These are phyloP conservation scores for Cutaneotrichosporon daszewskae DNA, from an alignment of 1,284 basidiomycete genomes.

Conservation along the genomic window DNA sequence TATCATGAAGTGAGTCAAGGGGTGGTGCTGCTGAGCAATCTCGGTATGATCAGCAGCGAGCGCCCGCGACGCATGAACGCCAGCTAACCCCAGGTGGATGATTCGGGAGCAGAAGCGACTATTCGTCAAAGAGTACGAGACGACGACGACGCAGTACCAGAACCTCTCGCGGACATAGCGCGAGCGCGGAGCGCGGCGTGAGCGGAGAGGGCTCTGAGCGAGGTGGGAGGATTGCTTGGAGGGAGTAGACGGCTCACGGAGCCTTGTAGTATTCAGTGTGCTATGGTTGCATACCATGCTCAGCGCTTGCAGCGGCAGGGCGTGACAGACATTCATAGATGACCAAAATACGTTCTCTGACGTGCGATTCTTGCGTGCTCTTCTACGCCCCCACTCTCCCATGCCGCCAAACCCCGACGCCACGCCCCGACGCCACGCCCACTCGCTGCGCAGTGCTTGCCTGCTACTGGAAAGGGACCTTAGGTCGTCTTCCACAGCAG, in stretches of 20 bases:
- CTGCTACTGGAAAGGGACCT: not conserved
- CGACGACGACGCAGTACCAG: slow-evolving; percentile 48
- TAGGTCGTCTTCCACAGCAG: slow-evolving; percentile 86
- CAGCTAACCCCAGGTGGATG: slow-evolving; percentile 43
- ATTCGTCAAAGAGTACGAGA: slow-evolving; percentile 49
- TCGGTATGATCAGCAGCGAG: too few relatives aligned
- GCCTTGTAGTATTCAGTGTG: too few relatives aligned
- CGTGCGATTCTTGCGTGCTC: not conserved
- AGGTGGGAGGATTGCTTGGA: not conserved
- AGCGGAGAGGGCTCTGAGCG: not conserved
- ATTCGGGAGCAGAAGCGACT: slow-evolving; percentile 48
- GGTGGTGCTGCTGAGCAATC: too few relatives aligned
- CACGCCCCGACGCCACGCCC: too few relatives aligned
- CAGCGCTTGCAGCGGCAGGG: too few relatives aligned
- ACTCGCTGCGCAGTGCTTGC: too few relatives aligned
- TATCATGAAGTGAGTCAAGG: slow-evolving; percentile 65
- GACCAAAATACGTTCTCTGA: too few relatives aligned
- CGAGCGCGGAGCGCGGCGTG: not conserved
- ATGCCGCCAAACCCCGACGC: too few relatives aligned
- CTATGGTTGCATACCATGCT: too few relatives aligned
- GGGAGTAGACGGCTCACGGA: not conserved
- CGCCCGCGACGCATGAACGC: too few relatives aligned
- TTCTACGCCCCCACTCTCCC: too few relatives aligned
- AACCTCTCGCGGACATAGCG: slow-evolving; percentile 43
- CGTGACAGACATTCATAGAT: too few relatives aligned